These are phyloP conservation scores for Immersiporthe knoxdaviesiana DNA, from an alignment of 2,329 filamentous ascomycete species.

Conservation along the genomic window DNA sequence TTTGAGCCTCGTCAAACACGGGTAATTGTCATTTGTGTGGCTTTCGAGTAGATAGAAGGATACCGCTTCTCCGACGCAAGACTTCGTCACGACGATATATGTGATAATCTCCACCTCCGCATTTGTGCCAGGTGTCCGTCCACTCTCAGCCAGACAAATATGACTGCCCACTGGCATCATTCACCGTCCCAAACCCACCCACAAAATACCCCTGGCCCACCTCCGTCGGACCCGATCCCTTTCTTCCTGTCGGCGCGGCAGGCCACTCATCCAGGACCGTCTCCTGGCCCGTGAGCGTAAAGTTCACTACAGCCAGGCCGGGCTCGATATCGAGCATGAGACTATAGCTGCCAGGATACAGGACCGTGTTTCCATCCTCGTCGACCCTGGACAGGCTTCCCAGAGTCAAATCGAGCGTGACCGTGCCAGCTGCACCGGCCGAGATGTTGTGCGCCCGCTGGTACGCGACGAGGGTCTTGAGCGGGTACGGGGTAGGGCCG, in stretches of 20 bases:
- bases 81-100: no score
- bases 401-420: slow-evolving; percentile 48
- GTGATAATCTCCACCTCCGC: no score
- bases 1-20: no score
- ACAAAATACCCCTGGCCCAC: slow-evolving; percentile 23
- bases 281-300: slow-evolving; percentile 50
- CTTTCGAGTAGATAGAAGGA: no score
- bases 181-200: slow-evolving; percentile 23
- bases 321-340: slow-evolving; percentile 49
- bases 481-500: slow-evolving; percentile 54
- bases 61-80: no score
- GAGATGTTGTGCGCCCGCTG: slow-evolving; percentile 46
- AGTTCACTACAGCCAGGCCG: slow-evolving; percentile 44
- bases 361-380: slow-evolving; percentile 51
- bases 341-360: slow-evolving; percentile 58
- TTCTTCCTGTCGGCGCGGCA: slow-evolving; percentile 27
- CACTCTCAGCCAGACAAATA: not conserved
- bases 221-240: slow-evolving; percentile 5
- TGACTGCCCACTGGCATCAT: slow-evolving; percentile 1
- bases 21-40: no score
- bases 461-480: slow-evolving; percentile 57
- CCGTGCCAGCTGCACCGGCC: slow-evolving; percentile 38
- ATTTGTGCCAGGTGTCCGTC: not conserved
- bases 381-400: slow-evolving; percentile 55
- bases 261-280: slow-evolving; percentile 45